Base-by-base conservation (phyloP, 1,139 yeast genomes). In the Kodamaea fungicola region DNA sequence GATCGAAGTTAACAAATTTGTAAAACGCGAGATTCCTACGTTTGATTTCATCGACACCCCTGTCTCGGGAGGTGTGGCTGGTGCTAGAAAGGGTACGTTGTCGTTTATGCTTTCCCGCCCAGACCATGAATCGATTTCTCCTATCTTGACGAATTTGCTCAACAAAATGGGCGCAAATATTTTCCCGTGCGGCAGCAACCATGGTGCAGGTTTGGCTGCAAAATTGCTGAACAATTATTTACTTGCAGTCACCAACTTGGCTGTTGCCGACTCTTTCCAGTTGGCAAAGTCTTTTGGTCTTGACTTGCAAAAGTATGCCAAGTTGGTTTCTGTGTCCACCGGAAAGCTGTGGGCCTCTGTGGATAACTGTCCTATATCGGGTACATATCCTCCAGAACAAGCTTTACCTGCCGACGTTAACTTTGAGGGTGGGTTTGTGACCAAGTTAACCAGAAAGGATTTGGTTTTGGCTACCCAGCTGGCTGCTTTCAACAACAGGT, bases 301-400 rank as follows among this genome's bases (percentile, higher is more conserved):
- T 42, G 69, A 77, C 52, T 59, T 75, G 50, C 54, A 65, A 32
- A 61, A 66, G 39, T 76, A 75, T 49, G 75, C 80, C 19, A 67
- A 73, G 39, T 64, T 78, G 42, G 78, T 78, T 21, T 61, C 79
- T 27, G 76, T 74, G 2, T 73, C 80, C n/a, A 74, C 82, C 6
- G 83, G 83, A 28, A 71, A 76, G 47, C 64, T 76, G 10, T 78
- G 83, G 83, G 78, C 82, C 12, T 65, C 79, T 2, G 79, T 72
- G 28, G 79, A 73, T 49, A 78, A 78, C 54, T 75, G 78, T 53
- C 83, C 83, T 2, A 78, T 78, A 32, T 71, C 74, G 1, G 78
- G 77, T 4, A 73, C 71, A 7, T 68, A 70, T 42, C 72, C 78
- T 3, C 49, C 62, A 10, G 74, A 67, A 33, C 49, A 49, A 35